A percentile compares a stretch with the other conserved stretches of the same genome.
phyloP scores from a whole-genome alignment of 768 basidiomycete species.

The Naematelia aurantialba region DNA sequence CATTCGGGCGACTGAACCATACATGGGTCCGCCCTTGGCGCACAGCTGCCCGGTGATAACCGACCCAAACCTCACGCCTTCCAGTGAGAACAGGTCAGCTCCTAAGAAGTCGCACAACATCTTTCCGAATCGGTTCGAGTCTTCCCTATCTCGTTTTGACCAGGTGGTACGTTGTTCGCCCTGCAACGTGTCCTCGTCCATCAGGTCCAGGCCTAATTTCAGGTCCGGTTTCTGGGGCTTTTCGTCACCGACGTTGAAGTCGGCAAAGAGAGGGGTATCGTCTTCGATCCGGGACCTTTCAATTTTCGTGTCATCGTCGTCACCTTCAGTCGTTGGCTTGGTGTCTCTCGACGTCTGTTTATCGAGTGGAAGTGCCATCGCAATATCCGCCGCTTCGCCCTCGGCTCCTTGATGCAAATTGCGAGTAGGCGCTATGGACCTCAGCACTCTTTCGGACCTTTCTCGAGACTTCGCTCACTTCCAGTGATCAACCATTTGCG shows the following conservation, averaged over 20 bases:
- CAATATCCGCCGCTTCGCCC: constrained; percentile 11
- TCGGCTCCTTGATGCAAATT: constrained; percentile 58
- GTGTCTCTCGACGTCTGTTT: neutral
- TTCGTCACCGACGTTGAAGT: neutral
- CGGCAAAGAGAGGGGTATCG: neutral
- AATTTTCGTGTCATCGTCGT: neutral
- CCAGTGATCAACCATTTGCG: constrained; percentile 85
- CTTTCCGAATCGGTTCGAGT: constrained; percentile 65
- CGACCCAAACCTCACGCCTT: constrained; percentile 15
- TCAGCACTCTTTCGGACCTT: neutral
- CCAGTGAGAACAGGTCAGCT: constrained; percentile 58
- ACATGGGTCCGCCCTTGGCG: constrained; percentile 19
- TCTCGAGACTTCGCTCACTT: constrained; percentile 52
- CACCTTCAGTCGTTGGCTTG: neutral
- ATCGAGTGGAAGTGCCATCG: neutral
- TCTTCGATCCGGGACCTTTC: neutral
- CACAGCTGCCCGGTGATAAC: constrained; percentile 18
- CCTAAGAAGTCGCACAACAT: constrained; percentile 75
- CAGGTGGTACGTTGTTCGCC: constrained; percentile 51
- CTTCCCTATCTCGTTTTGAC: constrained; percentile 64
- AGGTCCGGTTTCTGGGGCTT: neutral
- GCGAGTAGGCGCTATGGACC: constrained; percentile 63
- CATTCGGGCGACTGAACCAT: constrained; percentile 35
- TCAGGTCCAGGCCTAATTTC: neutral
- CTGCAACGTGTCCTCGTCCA: neutral